Evolutionary conservation across 2,329 filamentous ascomycete species (phyloP), one percentile per base, ranked within the genome.

Genomic region (Magnaporthales sp.): DNA sequence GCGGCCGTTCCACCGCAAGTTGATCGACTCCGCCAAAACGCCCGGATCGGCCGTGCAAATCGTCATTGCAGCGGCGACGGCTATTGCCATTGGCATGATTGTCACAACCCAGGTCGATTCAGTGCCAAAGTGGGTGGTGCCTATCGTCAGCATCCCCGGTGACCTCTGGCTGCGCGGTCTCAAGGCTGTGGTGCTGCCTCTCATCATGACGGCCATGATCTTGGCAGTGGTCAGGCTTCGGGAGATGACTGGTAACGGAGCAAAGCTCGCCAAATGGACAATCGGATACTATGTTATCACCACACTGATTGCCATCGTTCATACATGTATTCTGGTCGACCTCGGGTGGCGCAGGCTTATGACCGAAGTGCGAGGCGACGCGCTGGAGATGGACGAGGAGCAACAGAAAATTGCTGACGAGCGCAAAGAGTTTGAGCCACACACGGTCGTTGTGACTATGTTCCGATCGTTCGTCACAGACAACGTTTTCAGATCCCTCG

Each of bases 191-290:
- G 82, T 84, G 0, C 75, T 85, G 1, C 82, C 82, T 1, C 73
- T 85, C 66, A 85, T 85, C 58, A 75, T 84, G 29, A 79, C 77
- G 8, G 81, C 83, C 27, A 84, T 85, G 76, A 79, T 85, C 62
- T 75, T 84, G 22, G 80, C 82, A 5, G 75, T 84, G 6, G 80
- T 81, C 62, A 76, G 77, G n/a, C 75, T 85, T 8, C 77, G 80
- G 22, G 77, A 75, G 7, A 81, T 84, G 78, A 74, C 79, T 11
- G 54, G 54, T 10, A 77, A 79, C 13, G 81, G 78, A 7, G 77
- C 75, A 11, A 73, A 74, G 64, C 77, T 85, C 0, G 83, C 81
- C n/a, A 73, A 72, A 29, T 83, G 78, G 79, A 82, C 81, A 0
- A 76, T 84, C 24, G 75, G 77, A 19, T 84, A 82, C 73, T 85